Conservation (phyloP, 2,329 filamentous ascomycete genomes). For the Xylaria polymorpha region DNA sequence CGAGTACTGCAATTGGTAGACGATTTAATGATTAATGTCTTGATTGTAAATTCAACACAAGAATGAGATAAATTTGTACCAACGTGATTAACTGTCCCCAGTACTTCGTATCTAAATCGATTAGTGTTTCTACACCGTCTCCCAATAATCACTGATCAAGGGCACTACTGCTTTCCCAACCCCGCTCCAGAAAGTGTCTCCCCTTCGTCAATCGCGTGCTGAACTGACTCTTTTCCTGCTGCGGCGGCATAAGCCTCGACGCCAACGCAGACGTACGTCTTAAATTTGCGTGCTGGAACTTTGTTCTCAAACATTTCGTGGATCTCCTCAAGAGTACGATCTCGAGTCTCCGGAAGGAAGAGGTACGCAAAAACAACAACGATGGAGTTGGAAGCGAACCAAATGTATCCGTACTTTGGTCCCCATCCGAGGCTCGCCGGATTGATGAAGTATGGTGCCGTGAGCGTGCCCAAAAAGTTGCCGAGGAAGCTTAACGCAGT, state of each 20-base stretch:
- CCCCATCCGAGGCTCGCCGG: constrained; percentile 54
- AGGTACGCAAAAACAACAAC: constrained; percentile 49
- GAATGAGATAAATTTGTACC: background rate
- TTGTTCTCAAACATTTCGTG: constrained; percentile 47
- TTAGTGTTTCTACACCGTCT: background rate
- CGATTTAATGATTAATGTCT: constrained; percentile 42
- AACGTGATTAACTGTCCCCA: background rate
- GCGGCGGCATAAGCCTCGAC: constrained; percentile 41
- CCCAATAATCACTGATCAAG: background rate
- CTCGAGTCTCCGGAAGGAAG: constrained; percentile 45
- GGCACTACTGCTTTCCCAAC: background rate
- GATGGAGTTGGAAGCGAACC: constrained; percentile 54
- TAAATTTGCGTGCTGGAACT: constrained; percentile 44
- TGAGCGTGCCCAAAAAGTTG: constrained; percentile 55
- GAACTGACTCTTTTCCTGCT: constrained; percentile 30
- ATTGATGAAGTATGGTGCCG: constrained; percentile 58
- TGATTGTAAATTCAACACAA: constrained; percentile 33
- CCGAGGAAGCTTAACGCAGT: constrained; percentile 56
- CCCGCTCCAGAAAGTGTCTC: constrained; percentile 2
- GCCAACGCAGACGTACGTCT: constrained; percentile 41
- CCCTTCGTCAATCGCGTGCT: constrained; percentile 21
- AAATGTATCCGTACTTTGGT: constrained; percentile 55
- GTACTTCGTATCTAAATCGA: too few species aligned
- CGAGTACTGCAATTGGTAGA: constrained; percentile 26
- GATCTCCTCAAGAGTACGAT: constrained; percentile 46